Evolutionary conservation across 2,329 filamentous ascomycete species (phyloP).

Genomic region (Nigrospora oryzae): DNA sequence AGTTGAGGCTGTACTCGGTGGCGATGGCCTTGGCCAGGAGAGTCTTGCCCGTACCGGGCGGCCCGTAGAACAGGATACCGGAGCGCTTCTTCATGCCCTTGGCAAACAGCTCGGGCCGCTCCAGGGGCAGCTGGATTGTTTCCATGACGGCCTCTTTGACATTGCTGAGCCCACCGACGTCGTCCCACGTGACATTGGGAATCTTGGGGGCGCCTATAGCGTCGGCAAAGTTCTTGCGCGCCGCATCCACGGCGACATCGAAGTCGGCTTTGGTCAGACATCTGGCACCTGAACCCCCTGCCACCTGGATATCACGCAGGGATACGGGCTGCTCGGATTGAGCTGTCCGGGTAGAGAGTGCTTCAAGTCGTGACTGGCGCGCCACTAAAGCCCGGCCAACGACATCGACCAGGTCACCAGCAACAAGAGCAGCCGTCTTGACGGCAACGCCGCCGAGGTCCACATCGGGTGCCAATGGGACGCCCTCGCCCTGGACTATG

Average conservation of each 20-base stretch:
- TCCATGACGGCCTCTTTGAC: constrained; percentile 97
- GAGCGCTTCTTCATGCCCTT: constrained; percentile 98
- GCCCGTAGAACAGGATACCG: constrained; percentile 86
- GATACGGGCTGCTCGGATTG: constrained; percentile 39
- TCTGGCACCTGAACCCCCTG: constrained; percentile 71
- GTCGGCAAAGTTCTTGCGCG: constrained; percentile 95
- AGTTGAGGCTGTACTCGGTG: constrained; percentile 88
- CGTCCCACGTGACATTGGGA: constrained; percentile 91
- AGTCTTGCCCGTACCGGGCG: constrained; percentile 86
- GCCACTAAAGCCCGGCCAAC: constrained; percentile 82
- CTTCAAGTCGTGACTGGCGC: constrained; percentile 65
- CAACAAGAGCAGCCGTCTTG: constrained; percentile 92
- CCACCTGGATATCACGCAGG: constrained; percentile 75
- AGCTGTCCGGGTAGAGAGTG: constrained; percentile 47
- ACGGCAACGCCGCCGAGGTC: constrained; percentile 79
- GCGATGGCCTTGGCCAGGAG: constrained; percentile 89
- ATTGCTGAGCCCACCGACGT: constrained; percentile 86
- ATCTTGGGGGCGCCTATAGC: constrained; percentile 97
- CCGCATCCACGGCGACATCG: constrained; percentile 86
- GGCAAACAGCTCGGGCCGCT: constrained; percentile 86
- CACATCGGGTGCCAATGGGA: constrained; percentile 74
- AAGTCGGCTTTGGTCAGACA: constrained; percentile 80
- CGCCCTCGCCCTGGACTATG: constrained; percentile 66
- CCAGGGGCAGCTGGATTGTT: constrained; percentile 88
- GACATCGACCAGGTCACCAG: constrained; percentile 88